A percentile compares a stretch with the other conserved stretches of the same genome.
Evolutionary conservation across 495 filamentous ascomycete genomes (phyloP).

Genomic region (Penicillium mononematosum): DNA sequence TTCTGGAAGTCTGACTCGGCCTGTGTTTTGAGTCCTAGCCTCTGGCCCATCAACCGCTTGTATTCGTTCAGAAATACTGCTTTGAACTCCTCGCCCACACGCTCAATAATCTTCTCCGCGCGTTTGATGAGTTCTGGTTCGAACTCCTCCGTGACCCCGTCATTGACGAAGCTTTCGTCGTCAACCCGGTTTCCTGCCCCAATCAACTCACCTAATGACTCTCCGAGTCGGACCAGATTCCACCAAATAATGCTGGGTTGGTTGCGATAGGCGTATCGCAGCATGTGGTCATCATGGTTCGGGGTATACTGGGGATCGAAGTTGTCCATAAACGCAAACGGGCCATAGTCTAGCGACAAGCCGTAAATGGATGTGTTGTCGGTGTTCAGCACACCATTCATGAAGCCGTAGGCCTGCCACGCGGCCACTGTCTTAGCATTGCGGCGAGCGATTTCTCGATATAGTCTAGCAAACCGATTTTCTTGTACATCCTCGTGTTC

Average conservation of each 20-base stretch:
- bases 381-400: conserved; percentile 95
- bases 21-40: conserved; percentile 68
- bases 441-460: conserved; percentile 79
- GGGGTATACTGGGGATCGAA: conserved; percentile 94
- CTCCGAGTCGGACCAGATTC: conserved; percentile 91
- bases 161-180: conserved; percentile 61
- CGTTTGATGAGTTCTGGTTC: conserved; percentile 68
- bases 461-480: conserved; percentile 84
- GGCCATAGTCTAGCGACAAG: conserved; percentile 87
- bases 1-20: conserved; percentile 72
- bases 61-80: conserved; percentile 83
- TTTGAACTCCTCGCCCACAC: conserved; percentile 80
- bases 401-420: conserved; percentile 98
- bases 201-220: conserved; percentile 85
- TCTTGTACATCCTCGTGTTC: conserved; percentile 64
- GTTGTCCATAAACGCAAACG: conserved; percentile 94
- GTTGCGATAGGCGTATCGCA: conserved; percentile 89
- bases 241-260: conserved; percentile 98
- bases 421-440: conserved; percentile 88
- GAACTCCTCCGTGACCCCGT: conserved; percentile 67
- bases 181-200: conserved; percentile 70
- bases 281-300: conserved; percentile 88
- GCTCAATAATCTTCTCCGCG: conserved; percentile 77
- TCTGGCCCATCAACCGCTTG: conserved; percentile 71
- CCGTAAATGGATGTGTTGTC: conserved; percentile 94